Base-by-base conservation (phyloP, 1,284 basidiomycete genomes). In the Neonothopanus nambi region DNA sequence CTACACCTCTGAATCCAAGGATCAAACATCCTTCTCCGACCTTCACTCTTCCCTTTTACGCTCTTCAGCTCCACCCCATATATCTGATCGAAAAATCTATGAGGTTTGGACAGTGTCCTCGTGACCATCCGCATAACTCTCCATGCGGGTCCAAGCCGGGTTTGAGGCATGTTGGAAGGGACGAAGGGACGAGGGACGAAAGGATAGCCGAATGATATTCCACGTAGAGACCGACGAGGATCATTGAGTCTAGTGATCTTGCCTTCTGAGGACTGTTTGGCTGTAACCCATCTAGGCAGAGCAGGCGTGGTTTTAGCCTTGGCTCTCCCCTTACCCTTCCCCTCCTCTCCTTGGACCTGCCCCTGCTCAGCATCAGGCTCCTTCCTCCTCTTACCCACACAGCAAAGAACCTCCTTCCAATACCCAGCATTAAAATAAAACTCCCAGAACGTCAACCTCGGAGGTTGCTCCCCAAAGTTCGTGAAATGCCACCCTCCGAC, bases 401-500 rank as follows among this genome's bases (percentile, higher is more conserved):
- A 66, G 43, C 64, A 66, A 23, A 65, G 59, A 57, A 58, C 59
- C 40, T 67, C 68, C 57, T 64, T 67, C 66, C 67, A 69, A 60
- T 63, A 65, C 39, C 64, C 63, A 13, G 62, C 57, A 53, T 66
- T 63, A 62, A 76, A 72, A 57, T 76, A 76, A 61, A 74, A 77
- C 57, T 75, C 74, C 73, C 72, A 75, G 45, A 71, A 61, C 6
- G 70, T 70, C 37, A 71, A 61, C 50, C 65, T 65, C 2, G 73
- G 68, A 15, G 73, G 72, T 56, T 71, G 67, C 54, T 76, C 75
- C 12, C 76, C 76, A 35, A 73, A 68, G 40, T 68, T 66, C 46
- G 75, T 77, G 55, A 85, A 74, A 59, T 85, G 77, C 87, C 87
- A 89, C 2, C 86, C 86, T 0, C 86, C 86, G 13, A 89, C 74